Percentiles rank a stretch among this genome's conserved stretches.
phyloP scores from a whole-genome alignment of 352 stramenopile species.

The Phytophthora crassamura region DNA sequence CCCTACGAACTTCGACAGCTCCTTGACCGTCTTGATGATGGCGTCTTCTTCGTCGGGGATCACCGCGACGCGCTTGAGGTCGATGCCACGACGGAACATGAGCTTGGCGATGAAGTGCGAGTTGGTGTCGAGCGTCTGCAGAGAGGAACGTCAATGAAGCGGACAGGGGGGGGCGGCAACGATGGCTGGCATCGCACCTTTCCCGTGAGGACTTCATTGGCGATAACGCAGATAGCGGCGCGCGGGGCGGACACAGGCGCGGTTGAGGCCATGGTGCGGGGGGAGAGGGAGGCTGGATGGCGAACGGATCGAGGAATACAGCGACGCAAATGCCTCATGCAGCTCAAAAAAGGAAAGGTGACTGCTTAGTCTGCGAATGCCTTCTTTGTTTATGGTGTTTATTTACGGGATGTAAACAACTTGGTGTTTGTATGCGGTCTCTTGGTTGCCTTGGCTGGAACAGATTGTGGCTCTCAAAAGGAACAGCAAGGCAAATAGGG shows the following conservation, averaged over 20 bases:
- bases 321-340: slow-evolving; percentile 5
- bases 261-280: too few relatives aligned
- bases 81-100: slow-evolving; percentile 81
- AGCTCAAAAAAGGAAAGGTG: too few relatives aligned
- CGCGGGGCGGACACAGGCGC: slow-evolving; percentile 35
- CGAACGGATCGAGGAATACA: too few relatives aligned
- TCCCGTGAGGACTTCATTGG: slow-evolving; percentile 85
- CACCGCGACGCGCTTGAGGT: slow-evolving; percentile 78
- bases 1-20: slow-evolving; percentile 77
- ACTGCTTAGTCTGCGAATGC: background rate
- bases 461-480: too few relatives aligned
- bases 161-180: background rate
- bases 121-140: slow-evolving; percentile 87
- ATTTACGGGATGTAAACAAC: background rate
- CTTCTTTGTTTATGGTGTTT: background rate
- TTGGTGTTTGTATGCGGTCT: background rate
- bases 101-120: slow-evolving; percentile 84
- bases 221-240: slow-evolving; percentile 83
- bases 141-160: background rate
- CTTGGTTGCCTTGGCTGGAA: background rate
- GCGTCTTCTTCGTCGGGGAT: slow-evolving; percentile 83
- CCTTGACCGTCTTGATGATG: slow-evolving; percentile 76
- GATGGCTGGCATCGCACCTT: slow-evolving; percentile 51
- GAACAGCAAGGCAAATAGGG: too few relatives aligned
- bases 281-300: too few relatives aligned